Evolutionary conservation across 169 alveolate species (phyloP), one percentile per base, ranked within the genome.

Genomic region (Theileria equi): DNA sequence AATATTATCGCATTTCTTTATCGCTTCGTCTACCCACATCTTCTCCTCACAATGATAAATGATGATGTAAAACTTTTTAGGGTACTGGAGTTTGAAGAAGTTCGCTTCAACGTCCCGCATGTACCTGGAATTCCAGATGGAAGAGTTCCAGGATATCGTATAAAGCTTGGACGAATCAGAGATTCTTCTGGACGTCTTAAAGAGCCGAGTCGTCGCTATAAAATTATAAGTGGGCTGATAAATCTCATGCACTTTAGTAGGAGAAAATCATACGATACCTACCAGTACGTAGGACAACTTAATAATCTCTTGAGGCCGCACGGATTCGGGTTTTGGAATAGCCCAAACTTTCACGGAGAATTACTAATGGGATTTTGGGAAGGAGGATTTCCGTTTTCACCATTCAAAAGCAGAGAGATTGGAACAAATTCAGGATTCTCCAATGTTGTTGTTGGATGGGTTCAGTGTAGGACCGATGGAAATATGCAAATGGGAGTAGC

Each of bases 241-340:
- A 55, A 58, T 49, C 52, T 45, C 36, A 23, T 60, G 38, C 53
- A 35, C 31, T 23, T 54, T 19, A 28, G 68, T 28, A 55, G 41
- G 10, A 19, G 48, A 3, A 41, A 53, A 7, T 16, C 52, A 21
- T 47, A 53, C 26, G 59, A n/a, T 36, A 34, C 59, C n/a, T 77
- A 45, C 40, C 88, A 78, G 25, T 92, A 89, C 57, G 88, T 89
- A 3, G 96, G 96, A 38, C 93, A 92, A 38, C 69, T 90, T 34
- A 91, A 92, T 65, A 65, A 53, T 8, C 70, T 77, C 13, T 90
- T 84, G 8, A 73, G 84, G 29, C 96, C 96, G 0, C 95, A 92
- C 63, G 96, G 96, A 6, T 92, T 89, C 49, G 96, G 95, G n/a
- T 61, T 82, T 49, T 92, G 96, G 96, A 60, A 88, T 25, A 86